Evolutionary conservation across 2,329 filamentous ascomycete species (phyloP), one percentile per base, ranked within the genome.

Genomic region (Diaporthe helianthi): DNA sequence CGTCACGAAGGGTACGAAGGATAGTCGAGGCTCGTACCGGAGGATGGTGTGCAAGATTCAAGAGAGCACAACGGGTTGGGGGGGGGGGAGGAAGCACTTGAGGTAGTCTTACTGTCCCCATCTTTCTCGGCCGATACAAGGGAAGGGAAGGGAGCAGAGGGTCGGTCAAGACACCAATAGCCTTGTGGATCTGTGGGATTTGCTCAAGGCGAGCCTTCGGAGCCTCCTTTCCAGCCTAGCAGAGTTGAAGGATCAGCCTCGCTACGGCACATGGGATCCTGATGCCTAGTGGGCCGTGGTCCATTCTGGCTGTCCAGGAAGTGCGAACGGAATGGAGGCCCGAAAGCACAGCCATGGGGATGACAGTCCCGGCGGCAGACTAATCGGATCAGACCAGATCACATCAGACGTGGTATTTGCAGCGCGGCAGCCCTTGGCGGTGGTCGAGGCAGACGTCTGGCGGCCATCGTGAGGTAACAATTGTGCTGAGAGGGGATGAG

Each of bases 211-310:
- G 22, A 51, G 41, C 65, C 53, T 67, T 67, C 46, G 65, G 41
- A 67, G 52, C 54, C 31, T 58, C 51, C 52, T 67, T 33, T 49
- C 64, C 52, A 69, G 67, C 58, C 41, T 58, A 63, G 53, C 41
- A 52, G 51, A 46, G n/a, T 19, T 61, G 69, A 71, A 71, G 66
- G 69, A 71, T 71, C 69, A 69, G 69, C 69, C 60, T 69, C 60
- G 61, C 44, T 69, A 69, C 61, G 66, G 66, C 36, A 66, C 69
- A 69, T 71, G 61, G 26, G 49, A 71, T 69, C 53, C 67, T 71
- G 69, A 64, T 69, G 69, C 67, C 69, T 71, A 63, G 54, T 51
- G 65, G 52, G 63, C 60, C 63, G 54, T 24, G 61, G 61, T 41
- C 54, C 54, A 67, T 41, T 51, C 55, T 46, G 64, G 58, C 24